Evolutionary conservation across 139 green algal genomes (phyloP), one percentile per base, ranked within the genome.

Genomic region (Mychonastes homosphaera): DNA sequence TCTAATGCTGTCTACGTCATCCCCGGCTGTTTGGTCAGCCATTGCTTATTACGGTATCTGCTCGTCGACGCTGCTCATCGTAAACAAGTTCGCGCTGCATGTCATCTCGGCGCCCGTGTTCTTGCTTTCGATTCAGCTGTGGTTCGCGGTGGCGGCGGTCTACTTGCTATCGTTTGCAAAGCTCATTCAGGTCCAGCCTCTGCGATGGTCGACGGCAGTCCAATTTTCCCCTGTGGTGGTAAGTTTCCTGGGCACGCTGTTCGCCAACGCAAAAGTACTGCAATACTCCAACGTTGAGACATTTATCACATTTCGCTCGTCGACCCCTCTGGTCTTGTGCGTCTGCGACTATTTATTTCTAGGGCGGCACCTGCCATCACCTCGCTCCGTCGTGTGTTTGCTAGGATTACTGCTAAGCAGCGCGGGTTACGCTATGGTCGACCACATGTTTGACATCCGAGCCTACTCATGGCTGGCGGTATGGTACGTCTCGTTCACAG

Each of bases 251-350:
- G 67, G 58, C 23, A 63, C 67, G 4, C 36, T 84, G 8, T 84
- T 66, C 54, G 57, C 71, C 38, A 84, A 82, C 59, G 71, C 82
- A 18, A 82, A 65, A 33, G 49, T 60, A 15, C 53, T 76, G 47
- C 71, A 80, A 53, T 76, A 81, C 56, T 69, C 80, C 23, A 87
- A 87, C 36, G 84, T 92, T 6, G 80, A 92, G 54, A 89, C 82
- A 6, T 89, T 91, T 69, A 91, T 91, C 62, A 83, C 81, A n/a
- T 87, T 91, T 58, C 73, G 84, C 12, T 85, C 62, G 9, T 38
- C 36, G 7, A 63, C 53, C 10, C 73, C 79, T n/a, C 26, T 82
- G 38, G 51, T 88, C 6, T 70, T 90, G 28, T 73, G 71, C 12
- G 3, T 90, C 15, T 82, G 82, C 29, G 83, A 90, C 56, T 88